Evolutionary conservation across 805 yeast genomes (phyloP), one percentile per base, ranked within the genome.

Genomic region (Saturnispora mendoncae): DNA sequence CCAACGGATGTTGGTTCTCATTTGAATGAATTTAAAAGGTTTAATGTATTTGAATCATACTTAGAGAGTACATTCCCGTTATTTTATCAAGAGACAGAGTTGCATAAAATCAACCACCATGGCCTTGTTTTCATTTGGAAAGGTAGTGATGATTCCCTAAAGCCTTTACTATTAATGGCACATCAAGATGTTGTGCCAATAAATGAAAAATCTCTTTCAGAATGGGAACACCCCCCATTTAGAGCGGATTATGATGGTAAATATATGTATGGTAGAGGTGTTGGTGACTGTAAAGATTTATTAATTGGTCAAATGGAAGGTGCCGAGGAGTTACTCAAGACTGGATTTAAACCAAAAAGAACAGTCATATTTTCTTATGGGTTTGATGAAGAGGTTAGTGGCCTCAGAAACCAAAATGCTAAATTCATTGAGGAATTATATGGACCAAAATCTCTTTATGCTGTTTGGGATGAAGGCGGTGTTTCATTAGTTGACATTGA

Each of bases 141-240:
- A 42, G 77, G 77, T 5, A 54, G 65, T 15, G 36, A 58, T 15
- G n/a, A 41, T 3, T 30, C 45, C 12, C 53, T 68, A 42, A 67
- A 71, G 50, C 76, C 76, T 1, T 36, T 71, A 10, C 47, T 71
- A 50, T 58, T 71, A 41, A 64, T 70, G 50, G 75, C 72, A 4
- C 77, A 71, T 49, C 74, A 70, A 46, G 76, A 72, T 47, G 68
- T 65, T 2, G 76, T 71, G n/a, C 76, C 76, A 3, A 68, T 69
- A 15, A 69, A 68, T 44, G 47, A 53, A 4, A 62, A 56, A 10
- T 65, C 74, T 1, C 48, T 67, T 17, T 50, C 46, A 4, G 58
- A 66, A 42, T 67, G 71, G 71, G 54, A 52, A 4, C 56, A 56
- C 41, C 62, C 61, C 3, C 70, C 71, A 4, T 67, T 58, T 39